A percentile compares a stretch with the other conserved stretches of the same genome.
These are phyloP conservation scores for Exophiala aquamarina DNA, from an alignment of 2,329 filamentous ascomycete species.

Conservation along the genomic window DNA sequence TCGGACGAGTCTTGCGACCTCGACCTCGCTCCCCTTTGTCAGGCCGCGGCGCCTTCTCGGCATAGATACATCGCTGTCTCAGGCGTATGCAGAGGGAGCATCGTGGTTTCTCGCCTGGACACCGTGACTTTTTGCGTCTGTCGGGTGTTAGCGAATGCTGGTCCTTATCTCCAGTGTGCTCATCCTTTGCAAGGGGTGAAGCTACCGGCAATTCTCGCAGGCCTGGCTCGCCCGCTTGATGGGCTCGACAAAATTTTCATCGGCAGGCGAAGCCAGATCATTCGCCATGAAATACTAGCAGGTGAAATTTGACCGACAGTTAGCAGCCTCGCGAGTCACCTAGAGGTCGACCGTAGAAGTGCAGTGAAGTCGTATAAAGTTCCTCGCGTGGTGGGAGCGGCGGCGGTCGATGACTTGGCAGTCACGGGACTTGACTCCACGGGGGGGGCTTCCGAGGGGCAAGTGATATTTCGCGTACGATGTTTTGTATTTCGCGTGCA, in stretches of 20 bases:
- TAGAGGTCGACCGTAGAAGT: not conserved
- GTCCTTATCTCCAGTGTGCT: not conserved
- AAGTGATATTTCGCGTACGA: too few species aligned
- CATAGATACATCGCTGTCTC: conserved; percentile 1
- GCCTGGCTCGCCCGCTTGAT: conserved; percentile 2
- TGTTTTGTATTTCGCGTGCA: too few species aligned
- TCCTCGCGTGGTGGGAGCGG: not conserved
- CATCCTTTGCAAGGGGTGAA: not conserved
- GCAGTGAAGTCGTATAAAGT: not conserved
- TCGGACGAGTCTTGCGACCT: conserved; percentile 1
- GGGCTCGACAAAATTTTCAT: not conserved
- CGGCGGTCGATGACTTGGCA: not conserved
- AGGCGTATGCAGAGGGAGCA: conserved; percentile 3
- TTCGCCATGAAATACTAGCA: not conserved
- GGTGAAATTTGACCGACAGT: not conserved
- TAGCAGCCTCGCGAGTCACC: not conserved
- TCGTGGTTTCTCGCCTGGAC: conserved; percentile 1
- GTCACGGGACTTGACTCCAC: too few species aligned
- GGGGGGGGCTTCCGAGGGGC: too few species aligned
- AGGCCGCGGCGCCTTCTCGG: not conserved
- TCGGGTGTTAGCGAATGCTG: not conserved
- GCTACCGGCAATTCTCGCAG: conserved; percentile 1
- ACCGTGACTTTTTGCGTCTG: conserved; percentile 2
- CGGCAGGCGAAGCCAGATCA: not conserved
- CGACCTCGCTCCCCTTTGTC: not conserved